phyloP scores from a whole-genome alignment of 2,329 filamentous ascomycete species.

The Cryphonectria nitschkei region DNA sequence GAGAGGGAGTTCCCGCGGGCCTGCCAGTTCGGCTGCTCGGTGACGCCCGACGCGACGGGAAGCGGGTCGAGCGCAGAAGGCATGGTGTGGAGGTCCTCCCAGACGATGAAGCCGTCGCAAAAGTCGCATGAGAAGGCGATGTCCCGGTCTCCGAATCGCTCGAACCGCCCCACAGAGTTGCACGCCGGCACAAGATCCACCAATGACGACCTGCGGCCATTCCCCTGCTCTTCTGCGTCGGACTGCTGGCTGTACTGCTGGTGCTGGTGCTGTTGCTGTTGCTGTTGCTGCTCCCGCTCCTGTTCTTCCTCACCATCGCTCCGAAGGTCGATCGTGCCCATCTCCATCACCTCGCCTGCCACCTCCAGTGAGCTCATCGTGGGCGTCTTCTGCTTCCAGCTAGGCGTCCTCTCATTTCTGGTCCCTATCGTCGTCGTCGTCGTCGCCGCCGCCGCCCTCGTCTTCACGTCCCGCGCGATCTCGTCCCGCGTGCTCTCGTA shows the following conservation, averaged over 20 bases:
- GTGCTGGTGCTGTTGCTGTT: conserved; percentile 14
- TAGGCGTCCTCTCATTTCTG: conserved; percentile 14
- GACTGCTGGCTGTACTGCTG: conserved; percentile 24
- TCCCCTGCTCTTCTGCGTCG: conserved; percentile 19
- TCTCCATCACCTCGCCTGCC: conserved; percentile 26
- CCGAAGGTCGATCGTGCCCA: conserved; percentile 22
- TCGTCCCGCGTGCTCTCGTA: conserved; percentile 27
- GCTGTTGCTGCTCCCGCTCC: conserved; percentile 22
- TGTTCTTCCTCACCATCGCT: conserved; percentile 20
- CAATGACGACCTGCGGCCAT: conserved; percentile 34
- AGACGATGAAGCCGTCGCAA: conserved; percentile 63
- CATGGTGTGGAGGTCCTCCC: conserved; percentile 59
- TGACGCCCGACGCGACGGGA: conserved; percentile 32
- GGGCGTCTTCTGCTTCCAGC: conserved; percentile 28
- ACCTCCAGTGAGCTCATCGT: conserved; percentile 20
- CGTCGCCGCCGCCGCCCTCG: not conserved
- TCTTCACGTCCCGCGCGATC: conserved; percentile 30
- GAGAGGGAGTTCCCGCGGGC: conserved; percentile 49
- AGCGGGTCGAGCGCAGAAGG: conserved; percentile 48
- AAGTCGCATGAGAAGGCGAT: conserved; percentile 64
- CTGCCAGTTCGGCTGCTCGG: conserved; percentile 52
- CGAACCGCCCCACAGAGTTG: conserved; percentile 57
- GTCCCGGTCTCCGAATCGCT: conserved; percentile 57
- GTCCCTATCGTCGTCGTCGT: not conserved
- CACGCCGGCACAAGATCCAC: conserved; percentile 55